These are phyloP conservation scores for Talaromyces islandicus DNA, from an alignment of 2,329 filamentous ascomycete species.

Conservation along the genomic window DNA sequence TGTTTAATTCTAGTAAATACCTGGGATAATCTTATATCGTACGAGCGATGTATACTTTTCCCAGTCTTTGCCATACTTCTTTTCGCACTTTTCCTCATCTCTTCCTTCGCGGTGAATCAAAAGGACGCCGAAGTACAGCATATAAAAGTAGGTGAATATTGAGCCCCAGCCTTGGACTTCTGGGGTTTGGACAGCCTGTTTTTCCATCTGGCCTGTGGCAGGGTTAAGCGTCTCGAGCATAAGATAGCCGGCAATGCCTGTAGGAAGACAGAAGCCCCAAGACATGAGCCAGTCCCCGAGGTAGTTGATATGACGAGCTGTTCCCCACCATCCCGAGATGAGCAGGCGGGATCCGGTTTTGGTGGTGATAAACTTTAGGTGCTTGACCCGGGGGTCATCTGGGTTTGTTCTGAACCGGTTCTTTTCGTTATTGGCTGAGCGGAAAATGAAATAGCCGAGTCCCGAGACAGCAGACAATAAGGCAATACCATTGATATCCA, in stretches of 20 bases:
- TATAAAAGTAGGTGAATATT: conserved; percentile 88
- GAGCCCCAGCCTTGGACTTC: conserved; percentile 77
- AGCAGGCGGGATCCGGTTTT: conserved; percentile 74
- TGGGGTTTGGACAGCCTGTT: conserved; percentile 66
- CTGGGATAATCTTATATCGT: conserved; percentile 74
- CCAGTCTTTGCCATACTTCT: conserved; percentile 93
- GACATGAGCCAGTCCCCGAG: conserved; percentile 90
- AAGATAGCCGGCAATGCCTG: conserved; percentile 74
- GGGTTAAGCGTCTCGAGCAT: conserved; percentile 50
- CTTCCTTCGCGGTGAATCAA: conserved; percentile 79
- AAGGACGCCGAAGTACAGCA: conserved; percentile 83
- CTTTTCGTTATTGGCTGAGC: conserved; percentile 89
- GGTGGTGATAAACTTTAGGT: conserved; percentile 83
- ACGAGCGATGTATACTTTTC: conserved; percentile 79
- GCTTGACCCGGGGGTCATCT: conserved; percentile 67
- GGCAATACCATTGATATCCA: conserved; percentile 62
- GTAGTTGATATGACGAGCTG: conserved; percentile 91
- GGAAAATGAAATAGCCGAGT: conserved; percentile 84
- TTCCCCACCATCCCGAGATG: conserved; percentile 87
- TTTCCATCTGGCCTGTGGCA: conserved; percentile 57
- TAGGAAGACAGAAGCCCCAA: conserved; percentile 85
- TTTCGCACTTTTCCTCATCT: conserved; percentile 84
- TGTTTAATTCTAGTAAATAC: conserved; percentile 59
- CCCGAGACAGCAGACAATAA: conserved; percentile 62
- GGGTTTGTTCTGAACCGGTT: conserved; percentile 88